Evolutionary conservation across 176 grass and related monocot species (phyloP).

Genomic region (Chrysopogon serrulatus): DNA sequence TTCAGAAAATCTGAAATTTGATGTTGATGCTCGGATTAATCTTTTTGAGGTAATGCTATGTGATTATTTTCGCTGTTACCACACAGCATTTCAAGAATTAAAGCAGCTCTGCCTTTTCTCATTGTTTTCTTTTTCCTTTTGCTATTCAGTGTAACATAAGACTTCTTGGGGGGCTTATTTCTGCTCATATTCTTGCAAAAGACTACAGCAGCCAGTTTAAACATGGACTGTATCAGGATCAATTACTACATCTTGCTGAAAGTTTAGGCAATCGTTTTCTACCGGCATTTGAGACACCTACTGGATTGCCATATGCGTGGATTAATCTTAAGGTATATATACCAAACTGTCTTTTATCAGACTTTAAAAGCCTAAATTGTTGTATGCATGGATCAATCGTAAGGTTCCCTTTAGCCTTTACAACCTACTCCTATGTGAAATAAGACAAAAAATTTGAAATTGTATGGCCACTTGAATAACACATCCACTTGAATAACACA

Average conservation of each 20-base stretch:
- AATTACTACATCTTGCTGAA: slow-evolving; percentile 82
- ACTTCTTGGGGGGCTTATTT: slow-evolving; percentile 97
- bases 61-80: not conserved
- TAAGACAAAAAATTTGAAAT: not conserved
- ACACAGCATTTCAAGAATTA: not conserved
- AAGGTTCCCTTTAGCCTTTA: slow-evolving; percentile 29
- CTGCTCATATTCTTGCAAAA: slow-evolving; percentile 95
- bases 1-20: slow-evolving; percentile 85
- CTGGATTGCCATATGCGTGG: slow-evolving; percentile 96
- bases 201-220: slow-evolving; percentile 57
- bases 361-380: slow-evolving; percentile 33
- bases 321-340: slow-evolving; percentile 84
- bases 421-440: not conserved
- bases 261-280: slow-evolving; percentile 76
- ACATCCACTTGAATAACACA: slow-evolving; percentile 1
- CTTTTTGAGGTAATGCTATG: slow-evolving; percentile 75
- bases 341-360: slow-evolving; percentile 15
- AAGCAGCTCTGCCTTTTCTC: slow-evolving; percentile 15
- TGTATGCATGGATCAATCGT: slow-evolving; percentile 69
- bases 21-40: slow-evolving; percentile 93
- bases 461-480: slow-evolving; percentile 13
- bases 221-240: slow-evolving; percentile 71
- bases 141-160: slow-evolving; percentile 88
- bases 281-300: slow-evolving; percentile 94
- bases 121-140: slow-evolving; percentile 5